A percentile compares a stretch with the other conserved stretches of the same genome.
These are phyloP conservation scores for Cladosporium cucumerinum DNA, from an alignment of 2,329 filamentous ascomycete genomes.

Conservation along the genomic window DNA sequence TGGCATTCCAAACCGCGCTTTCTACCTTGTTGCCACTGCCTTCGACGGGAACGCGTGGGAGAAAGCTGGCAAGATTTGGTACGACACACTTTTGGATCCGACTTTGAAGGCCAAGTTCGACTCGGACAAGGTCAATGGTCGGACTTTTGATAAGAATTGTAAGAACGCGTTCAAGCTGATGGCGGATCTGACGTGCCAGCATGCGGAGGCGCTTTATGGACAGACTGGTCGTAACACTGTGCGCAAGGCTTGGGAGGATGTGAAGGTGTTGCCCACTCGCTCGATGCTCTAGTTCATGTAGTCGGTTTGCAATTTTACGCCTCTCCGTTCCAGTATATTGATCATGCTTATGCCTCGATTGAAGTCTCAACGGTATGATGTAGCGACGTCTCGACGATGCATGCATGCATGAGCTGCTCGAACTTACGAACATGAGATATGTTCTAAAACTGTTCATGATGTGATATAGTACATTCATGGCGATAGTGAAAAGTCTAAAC, in stretches of 20 bases:
- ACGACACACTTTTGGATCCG: not conserved
- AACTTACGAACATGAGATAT: not conserved
- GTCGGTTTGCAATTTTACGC: not conserved
- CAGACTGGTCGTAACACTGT: not conserved
- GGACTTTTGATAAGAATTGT: not conserved
- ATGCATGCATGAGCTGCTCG: not conserved
- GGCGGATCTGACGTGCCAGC: not conserved
- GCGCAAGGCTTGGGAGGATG: not conserved
- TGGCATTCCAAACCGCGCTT: slow-evolving; percentile 6
- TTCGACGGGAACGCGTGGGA: slow-evolving; percentile 2
- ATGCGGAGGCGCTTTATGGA: not conserved
- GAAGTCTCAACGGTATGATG: not conserved
- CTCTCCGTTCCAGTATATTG: too few relatives aligned
- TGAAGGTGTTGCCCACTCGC: not conserved
- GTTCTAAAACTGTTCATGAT: not conserved
- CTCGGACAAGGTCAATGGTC: not conserved
- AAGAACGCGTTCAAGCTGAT: slow-evolving; percentile 7
- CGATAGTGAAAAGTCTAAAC: not conserved
- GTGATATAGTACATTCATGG: not conserved
- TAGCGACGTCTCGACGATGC: not conserved
- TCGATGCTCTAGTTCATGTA: not conserved
- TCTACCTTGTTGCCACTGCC: not conserved
- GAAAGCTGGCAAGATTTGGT: slow-evolving; percentile 10
- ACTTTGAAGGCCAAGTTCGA: not conserved
- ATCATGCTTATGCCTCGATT: not conserved